Conservation (phyloP, 1,139 yeast genomes). For the Geotrichum fermentans region DNA sequence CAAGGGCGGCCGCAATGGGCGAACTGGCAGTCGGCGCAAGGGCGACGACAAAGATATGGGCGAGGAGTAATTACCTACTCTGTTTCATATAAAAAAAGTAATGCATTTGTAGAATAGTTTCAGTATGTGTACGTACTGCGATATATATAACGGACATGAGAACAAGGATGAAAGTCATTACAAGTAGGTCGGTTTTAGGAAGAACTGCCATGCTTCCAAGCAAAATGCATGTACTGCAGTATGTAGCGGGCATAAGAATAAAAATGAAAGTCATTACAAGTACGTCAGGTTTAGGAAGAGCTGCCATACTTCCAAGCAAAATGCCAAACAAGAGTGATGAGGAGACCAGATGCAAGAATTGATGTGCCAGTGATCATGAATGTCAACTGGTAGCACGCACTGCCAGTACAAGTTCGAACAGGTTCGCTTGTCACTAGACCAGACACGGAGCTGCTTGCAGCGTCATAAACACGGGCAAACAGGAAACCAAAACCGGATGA, state of each 20-base stretch:
- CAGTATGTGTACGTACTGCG: neutral
- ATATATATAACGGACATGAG: too few species aligned
- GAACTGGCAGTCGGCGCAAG: slow-evolving; percentile 11
- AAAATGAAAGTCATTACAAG: neutral
- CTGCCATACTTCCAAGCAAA: slow-evolving; percentile 13
- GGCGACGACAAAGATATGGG: slow-evolving; percentile 17
- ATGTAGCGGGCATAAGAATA: too few species aligned
- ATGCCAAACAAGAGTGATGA: slow-evolving; percentile 9
- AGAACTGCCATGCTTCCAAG: too few species aligned
- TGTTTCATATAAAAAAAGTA: neutral
- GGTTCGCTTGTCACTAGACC: neutral
- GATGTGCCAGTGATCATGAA: slow-evolving; percentile 9
- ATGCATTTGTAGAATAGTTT: slow-evolving; percentile 7
- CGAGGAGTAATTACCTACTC: slow-evolving; percentile 18
- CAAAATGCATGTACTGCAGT: too few species aligned
- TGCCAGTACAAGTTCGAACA: slow-evolving; percentile 6
- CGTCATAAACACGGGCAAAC: slow-evolving; percentile 65
- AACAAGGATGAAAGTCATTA: neutral
- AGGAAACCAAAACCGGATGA: slow-evolving; percentile 63
- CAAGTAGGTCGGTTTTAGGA: neutral
- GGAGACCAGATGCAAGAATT: slow-evolving; percentile 2
- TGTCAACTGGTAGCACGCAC: slow-evolving; percentile 9
- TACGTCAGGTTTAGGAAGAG: too few species aligned
- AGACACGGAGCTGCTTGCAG: slow-evolving; percentile 3
- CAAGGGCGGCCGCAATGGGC: slow-evolving; percentile 9